These are phyloP conservation scores for Cadophora malorum DNA, from an alignment of 2,329 filamentous ascomycete genomes.

Conservation along the genomic window DNA sequence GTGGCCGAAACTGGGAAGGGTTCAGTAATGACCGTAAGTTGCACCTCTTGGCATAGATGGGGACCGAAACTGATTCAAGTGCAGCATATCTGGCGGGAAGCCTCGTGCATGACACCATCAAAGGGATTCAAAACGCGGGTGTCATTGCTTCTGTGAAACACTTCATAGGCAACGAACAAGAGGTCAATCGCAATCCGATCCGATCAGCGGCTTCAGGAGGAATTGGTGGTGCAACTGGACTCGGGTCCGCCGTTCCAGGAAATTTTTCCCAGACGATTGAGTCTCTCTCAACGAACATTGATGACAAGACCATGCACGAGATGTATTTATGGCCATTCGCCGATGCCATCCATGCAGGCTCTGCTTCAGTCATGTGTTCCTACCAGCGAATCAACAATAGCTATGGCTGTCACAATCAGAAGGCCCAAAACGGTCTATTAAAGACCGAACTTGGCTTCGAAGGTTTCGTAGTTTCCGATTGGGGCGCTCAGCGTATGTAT, in stretches of 20 bases:
- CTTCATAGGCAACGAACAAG: slow-evolving; percentile 80
- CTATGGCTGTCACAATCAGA: slow-evolving; percentile 75
- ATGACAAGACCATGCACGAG: slow-evolving; percentile 76
- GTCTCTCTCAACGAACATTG: slow-evolving; percentile 53
- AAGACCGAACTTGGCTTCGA: slow-evolving; percentile 88
- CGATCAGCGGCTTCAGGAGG: no score
- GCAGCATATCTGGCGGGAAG: slow-evolving; percentile 67
- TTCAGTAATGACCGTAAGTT: slow-evolving; percentile 41
- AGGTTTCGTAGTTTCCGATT: slow-evolving; percentile 84
- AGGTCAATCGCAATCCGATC: background rate
- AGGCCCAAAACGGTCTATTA: slow-evolving; percentile 78
- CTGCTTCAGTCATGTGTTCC: slow-evolving; percentile 80
- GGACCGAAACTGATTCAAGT: background rate
- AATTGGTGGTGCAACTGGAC: no score
- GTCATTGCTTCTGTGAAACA: slow-evolving; percentile 40
- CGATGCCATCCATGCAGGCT: slow-evolving; percentile 79
- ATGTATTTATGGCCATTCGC: slow-evolving; percentile 87
- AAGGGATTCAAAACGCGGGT: slow-evolving; percentile 35
- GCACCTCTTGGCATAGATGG: no score
- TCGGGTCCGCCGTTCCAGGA: no score
- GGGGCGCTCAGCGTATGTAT: slow-evolving; percentile 70
- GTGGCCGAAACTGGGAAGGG: slow-evolving; percentile 72
- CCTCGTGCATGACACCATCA: slow-evolving; percentile 35
- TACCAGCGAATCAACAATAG: slow-evolving; percentile 77
- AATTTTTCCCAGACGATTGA: background rate